Base-by-base conservation (phyloP, 257 asterid species). In the Marsdenia floribunda region DNA sequence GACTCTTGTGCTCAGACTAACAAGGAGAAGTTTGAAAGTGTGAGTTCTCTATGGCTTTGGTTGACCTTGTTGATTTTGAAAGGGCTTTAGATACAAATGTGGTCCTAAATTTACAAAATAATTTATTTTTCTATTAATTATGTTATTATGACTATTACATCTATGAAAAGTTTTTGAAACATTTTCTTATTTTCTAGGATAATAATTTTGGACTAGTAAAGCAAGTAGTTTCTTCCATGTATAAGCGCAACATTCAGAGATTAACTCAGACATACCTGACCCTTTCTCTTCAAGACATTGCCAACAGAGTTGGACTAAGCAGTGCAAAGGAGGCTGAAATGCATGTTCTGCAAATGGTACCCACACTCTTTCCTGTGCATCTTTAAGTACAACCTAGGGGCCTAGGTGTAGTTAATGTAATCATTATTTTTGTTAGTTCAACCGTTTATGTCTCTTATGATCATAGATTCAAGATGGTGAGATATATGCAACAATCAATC, bases 271-370 rank as follows among this genome's bases (percentile, higher is more conserved):
- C 97, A 6, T 92, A 95, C 81, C 83, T 92, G 72, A 95, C 99
- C 57, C 97, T 95, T 65, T 95, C 99, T 80, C 98, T 92, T 68
- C 90, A 95, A 86, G 99, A 92, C 82, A 95, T 95, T 69, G 99
- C 99, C 24, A 85, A 77, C 81, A 86, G 90, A 0, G 99, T 90
- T 80, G 89, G 91, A 74, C 82, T 95, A 69, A 82, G 78, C 75
- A 87, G 93, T 65, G 81, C 99, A 61, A 95, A 90, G 83, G 97
- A 90, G 84, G 99, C 99, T 42, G 99, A 92, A 82, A 90, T 95
- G 99, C 97, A 89, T 69, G 98, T 95, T 50, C 97, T 95, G 78
- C 96, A 90, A 81, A 95, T 95, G 99, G 99, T 95, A 88, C 37
- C 82, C 76, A 74, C 76, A 29, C 22, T 75, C 65, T 75, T 49